Evolutionary conservation across 129 eudicot genomes (phyloP).

Genomic region (Flaveria brownii): DNA sequence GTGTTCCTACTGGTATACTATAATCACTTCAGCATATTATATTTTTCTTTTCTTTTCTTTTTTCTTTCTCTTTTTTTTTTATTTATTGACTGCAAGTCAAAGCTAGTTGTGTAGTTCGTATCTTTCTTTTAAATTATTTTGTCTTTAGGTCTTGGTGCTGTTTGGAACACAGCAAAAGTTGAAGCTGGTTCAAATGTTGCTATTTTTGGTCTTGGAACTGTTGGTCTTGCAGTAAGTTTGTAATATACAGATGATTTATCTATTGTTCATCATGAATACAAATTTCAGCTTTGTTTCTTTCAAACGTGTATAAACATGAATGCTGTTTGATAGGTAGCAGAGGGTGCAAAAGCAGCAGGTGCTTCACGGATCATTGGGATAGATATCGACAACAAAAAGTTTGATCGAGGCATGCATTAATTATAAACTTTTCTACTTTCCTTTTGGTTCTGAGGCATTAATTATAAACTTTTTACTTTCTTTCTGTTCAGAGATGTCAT

Average conservation of each 20-base stretch:
- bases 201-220: slow-evolving; percentile 93
- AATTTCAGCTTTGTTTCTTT: not conserved
- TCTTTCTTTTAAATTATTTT: not conserved
- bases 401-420: slow-evolving; percentile 56
- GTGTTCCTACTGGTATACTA: slow-evolving; percentile 79
- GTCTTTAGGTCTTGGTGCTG: slow-evolving; percentile 88
- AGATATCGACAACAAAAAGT: slow-evolving; percentile 89
- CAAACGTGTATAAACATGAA: not conserved
- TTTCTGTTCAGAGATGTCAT: not conserved
- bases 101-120: not conserved
- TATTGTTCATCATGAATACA: not conserved
- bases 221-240: slow-evolving; percentile 92
- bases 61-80: too few relatives aligned
- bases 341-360: slow-evolving; percentile 99
- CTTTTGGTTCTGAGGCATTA: not conserved
- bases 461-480: not conserved
- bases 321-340: slow-evolving; percentile 73
- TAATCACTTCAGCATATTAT: not conserved
- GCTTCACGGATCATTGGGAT: slow-evolving; percentile 91
- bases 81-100: not conserved
- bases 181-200: slow-evolving; percentile 95
- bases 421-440: not conserved
- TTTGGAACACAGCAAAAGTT: slow-evolving; percentile 96
- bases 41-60: too few relatives aligned
- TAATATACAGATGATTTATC: slow-evolving; percentile 19